Conservation (phyloP, 1,139 yeast species). For the Debaryomyces sp. region DNA sequence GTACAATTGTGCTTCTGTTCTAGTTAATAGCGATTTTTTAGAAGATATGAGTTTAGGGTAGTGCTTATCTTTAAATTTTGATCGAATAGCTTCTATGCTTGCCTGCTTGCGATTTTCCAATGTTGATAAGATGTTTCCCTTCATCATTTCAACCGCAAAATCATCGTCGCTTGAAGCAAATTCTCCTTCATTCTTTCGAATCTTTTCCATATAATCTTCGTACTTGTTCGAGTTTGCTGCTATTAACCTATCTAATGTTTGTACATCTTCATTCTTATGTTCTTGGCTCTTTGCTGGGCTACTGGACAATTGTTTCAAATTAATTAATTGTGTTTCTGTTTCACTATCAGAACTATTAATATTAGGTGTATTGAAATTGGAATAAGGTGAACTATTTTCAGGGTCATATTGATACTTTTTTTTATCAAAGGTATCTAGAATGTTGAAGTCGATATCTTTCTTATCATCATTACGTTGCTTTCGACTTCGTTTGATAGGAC, state of each 20-base stretch:
- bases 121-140: constrained; percentile 10
- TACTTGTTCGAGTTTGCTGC: neutral
- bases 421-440: constrained; percentile 1
- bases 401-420: neutral
- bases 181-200: neutral
- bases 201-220: neutral
- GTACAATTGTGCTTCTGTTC: constrained; percentile 31
- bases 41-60: constrained; percentile 33
- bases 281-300: constrained; percentile 11
- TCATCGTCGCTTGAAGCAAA: neutral
- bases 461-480: neutral
- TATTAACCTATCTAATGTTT: constrained; percentile 4
- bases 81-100: constrained; percentile 17
- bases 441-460: neutral
- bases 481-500: neutral
- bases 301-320: constrained; percentile 12
- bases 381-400: neutral
- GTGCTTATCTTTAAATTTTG: constrained; percentile 22
- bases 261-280: constrained; percentile 1
- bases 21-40: constrained; percentile 22
- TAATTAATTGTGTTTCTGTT: constrained; percentile 10
- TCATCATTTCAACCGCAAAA: constrained; percentile 1
- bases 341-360: constrained; percentile 10
- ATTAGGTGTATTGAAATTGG: neutral
- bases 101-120: constrained; percentile 17